Evolutionary conservation across 352 stramenopile species (phyloP), one percentile per base, ranked within the genome.

Genomic region (Peronosclerospora sorghi): DNA sequence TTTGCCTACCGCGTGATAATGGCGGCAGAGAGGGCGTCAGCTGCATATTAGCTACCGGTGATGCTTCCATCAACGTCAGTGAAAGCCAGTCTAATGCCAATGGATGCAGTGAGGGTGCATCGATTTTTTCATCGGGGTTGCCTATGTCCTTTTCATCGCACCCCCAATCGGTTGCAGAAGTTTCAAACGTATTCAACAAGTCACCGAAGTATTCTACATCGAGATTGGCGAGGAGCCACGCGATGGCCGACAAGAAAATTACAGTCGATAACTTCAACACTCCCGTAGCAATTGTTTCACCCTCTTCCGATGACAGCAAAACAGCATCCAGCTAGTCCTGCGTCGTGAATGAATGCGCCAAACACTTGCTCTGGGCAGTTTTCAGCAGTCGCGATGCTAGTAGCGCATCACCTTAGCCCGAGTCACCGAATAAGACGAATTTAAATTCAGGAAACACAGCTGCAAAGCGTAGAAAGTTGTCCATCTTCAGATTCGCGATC

Each of bases 401-500:
- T 20, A 88, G 42, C 10, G 75, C 72, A 41, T 91, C 78, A 9
- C 78, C 78, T 56, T 91, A 76, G 0, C 78, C 78, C 12, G 71
- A 86, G 37, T 91, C 78, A 0, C 78, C 78, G 40, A 91, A 86
- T 48, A 91, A 91, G 5, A 91, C 70, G 41, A 91, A 91, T 37
- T 81, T 75, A 51, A 83, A 91, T 48, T 91, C 78, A 6, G 78
- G 78, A 46, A 88, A 91, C 10, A 91, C 43, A 15, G 72, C 66
- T 12, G 74, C 73, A 37, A 85, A 87, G 26, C 78, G 73, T 40
- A 56, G 63, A 34, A 91, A 91, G 55, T 88, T 91, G 39, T 88
- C 66, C 27, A 88, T 51, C 54, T 91, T 91, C 34, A 88, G 50
- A 32, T 62, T 87, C 21, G 78, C 78, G 24, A 91, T 91, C 43